Conservation (phyloP, 1,284 basidiomycete genomes). For the Malassezia vespertilionis region DNA sequence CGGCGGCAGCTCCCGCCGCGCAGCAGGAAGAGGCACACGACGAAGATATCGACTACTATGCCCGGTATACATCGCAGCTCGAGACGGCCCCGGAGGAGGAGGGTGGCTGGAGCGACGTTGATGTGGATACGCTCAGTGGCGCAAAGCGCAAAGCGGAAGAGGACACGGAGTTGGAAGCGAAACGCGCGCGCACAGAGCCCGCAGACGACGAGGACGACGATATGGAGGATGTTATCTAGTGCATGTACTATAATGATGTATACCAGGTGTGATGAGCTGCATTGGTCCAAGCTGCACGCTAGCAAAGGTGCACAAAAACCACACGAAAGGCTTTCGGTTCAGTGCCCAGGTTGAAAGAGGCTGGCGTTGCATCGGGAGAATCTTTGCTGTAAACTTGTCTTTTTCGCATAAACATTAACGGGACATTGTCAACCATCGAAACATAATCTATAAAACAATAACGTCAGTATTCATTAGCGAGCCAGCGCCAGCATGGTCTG, state of each 20-base stretch:
- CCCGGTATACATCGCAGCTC: slow-evolving; percentile 34
- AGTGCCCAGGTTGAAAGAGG: too few species aligned
- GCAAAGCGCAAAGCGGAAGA: slow-evolving; percentile 1
- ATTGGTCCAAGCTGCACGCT: too few species aligned
- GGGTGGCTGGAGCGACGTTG: neutral
- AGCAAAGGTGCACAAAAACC: too few species aligned
- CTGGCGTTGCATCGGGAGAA: too few species aligned
- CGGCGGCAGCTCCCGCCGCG: slow-evolving; percentile 20
- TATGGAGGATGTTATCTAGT: slow-evolving; percentile 36
- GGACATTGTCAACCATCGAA: too few species aligned
- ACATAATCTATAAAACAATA: slow-evolving; percentile 4
- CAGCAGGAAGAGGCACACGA: slow-evolving; percentile 17
- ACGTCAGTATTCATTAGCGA: too few species aligned
- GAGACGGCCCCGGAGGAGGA: slow-evolving; percentile 20
- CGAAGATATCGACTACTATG: slow-evolving; percentile 40
- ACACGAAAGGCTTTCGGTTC: too few species aligned
- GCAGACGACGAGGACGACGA: slow-evolving; percentile 31
- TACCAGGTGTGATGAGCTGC: too few species aligned
- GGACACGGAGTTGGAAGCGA: slow-evolving; percentile 8
- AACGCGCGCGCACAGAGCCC: slow-evolving; percentile 9
- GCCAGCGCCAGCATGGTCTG: slow-evolving; percentile 11
- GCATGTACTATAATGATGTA: too few species aligned
- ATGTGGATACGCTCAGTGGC: slow-evolving; percentile 9
- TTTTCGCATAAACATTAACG: too few species aligned
- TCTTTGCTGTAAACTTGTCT: too few species aligned